Conservation (phyloP, 768 basidiomycete genomes). For the Tylopilus sp. region DNA sequence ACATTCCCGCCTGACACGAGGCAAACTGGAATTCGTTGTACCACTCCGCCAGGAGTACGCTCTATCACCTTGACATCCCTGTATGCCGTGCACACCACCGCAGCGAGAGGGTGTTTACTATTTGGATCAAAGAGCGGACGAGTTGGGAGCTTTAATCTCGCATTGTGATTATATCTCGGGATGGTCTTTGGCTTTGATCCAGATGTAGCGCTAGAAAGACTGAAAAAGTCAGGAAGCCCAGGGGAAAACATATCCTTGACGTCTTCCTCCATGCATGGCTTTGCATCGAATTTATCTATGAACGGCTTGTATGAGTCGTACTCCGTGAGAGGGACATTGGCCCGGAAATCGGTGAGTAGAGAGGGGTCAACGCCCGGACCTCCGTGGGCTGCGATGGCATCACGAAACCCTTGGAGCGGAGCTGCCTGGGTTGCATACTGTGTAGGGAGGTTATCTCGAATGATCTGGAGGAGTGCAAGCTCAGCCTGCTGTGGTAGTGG, state of each 20-base stretch:
- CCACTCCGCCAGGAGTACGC: constrained; percentile 1
- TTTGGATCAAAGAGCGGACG: neutral
- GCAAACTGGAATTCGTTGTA: constrained; percentile 9
- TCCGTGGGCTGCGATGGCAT: neutral
- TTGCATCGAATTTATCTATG: constrained; percentile 8
- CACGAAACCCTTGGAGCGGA: constrained; percentile 8
- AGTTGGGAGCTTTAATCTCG: neutral
- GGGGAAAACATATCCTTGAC: constrained; percentile 19
- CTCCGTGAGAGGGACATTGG: constrained; percentile 3
- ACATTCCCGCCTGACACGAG: neutral
- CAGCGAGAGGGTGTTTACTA: neutral
- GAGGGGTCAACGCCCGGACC: constrained; percentile 1
- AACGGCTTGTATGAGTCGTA: constrained; percentile 19
- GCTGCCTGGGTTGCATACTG: constrained; percentile 4
- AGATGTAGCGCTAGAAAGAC: constrained; percentile 14
- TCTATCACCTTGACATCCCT: constrained; percentile 8
- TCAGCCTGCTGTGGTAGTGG: neutral
- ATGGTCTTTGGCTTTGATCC: constrained; percentile 9
- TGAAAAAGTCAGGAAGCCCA: constrained; percentile 13
- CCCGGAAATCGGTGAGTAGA: constrained; percentile 7
- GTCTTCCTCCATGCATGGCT: constrained; percentile 18
- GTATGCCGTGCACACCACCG: neutral
- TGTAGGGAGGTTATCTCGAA: constrained; percentile 8
- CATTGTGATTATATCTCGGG: constrained; percentile 7
- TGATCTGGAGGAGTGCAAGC: neutral